These are phyloP conservation scores for Penicillium fimorum DNA, from an alignment of 495 filamentous ascomycete species.

Conservation along the genomic window DNA sequence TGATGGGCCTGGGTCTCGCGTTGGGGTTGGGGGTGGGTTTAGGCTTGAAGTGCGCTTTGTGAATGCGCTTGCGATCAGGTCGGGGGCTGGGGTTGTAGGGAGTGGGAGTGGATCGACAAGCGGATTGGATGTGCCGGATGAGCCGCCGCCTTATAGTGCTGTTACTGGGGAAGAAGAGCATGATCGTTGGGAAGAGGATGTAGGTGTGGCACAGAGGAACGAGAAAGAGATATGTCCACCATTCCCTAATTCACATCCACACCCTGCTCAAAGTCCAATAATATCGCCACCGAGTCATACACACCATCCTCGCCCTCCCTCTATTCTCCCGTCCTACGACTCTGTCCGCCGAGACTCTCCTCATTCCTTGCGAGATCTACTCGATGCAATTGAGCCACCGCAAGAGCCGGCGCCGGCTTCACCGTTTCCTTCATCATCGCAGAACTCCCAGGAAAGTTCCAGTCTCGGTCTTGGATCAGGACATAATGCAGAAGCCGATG, in stretches of 20 bases:
- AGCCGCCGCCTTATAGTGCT: constrained; percentile 9
- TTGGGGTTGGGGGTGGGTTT: constrained; percentile 10
- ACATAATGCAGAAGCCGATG: neutral
- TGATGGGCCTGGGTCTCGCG: constrained; percentile 10
- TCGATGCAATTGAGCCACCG: constrained; percentile 28
- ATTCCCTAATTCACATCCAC: neutral
- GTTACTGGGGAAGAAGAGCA: neutral
- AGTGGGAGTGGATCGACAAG: neutral
- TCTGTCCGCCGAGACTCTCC: constrained; percentile 16
- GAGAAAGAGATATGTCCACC: neutral
- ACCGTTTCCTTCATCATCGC: constrained; percentile 11
- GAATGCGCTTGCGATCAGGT: constrained; percentile 17
- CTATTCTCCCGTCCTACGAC: constrained; percentile 14
- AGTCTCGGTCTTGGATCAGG: neutral
- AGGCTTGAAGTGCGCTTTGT: constrained; percentile 11
- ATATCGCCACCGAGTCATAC: neutral
- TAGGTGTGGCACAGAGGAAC: neutral
- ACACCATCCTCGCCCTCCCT: neutral
- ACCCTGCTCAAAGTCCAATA: neutral
- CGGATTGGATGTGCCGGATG: neutral
- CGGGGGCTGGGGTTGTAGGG: too few relatives aligned
- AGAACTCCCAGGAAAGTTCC: neutral
- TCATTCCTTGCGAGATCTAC: constrained; percentile 21
- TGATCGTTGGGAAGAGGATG: neutral
- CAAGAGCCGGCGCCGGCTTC: constrained; percentile 22